Evolutionary conservation across 805 yeast species (phyloP), one percentile per base, ranked within the genome.

Genomic region (Candida ficus): DNA sequence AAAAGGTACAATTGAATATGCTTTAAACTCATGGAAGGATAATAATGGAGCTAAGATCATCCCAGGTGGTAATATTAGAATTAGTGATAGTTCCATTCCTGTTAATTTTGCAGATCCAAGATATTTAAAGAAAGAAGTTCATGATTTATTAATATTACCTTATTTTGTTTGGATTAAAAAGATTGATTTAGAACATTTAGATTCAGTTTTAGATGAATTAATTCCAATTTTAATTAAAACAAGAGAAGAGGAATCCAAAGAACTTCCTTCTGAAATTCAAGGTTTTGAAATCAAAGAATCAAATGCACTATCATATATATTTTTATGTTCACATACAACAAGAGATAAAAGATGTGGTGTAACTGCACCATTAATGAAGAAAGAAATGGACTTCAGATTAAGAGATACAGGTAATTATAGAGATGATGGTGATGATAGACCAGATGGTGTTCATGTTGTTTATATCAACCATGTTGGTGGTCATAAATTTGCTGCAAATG

Each of bases 341-440:
- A 79, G 98, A 60, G 99, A 91, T 58, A 90, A 88, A 60, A 70
- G 91, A 46, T 91, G 99, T 63, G 97, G 96, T 36, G 69, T 88
- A 35, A 87, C 97, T 1, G 98, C 98, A 0, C 97, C 97, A 12
- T 73, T 87, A 28, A 73, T 91, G 80, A 83, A 80, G 56, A 80
- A 76, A 49, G 88, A 84, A 45, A 76, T 91, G 60, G 95, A 88
- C 34, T 58, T 71, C 8, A 75, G 83, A 49, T 66, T 91, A 32
- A 68, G 95, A 43, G 86, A 85, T 5, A 66, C 74, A 27, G 95
- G 80, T 4, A 64, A 85, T 14, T 76, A 77, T 50, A 71, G 98
- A 53, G 97, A 91, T 60, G 59, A 65, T 23, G 82, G 84, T 11
- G 97, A 90, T 59, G 71, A 69, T 36, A 71, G 89, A 40, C 78